Evolutionary conservation across 306 rosid species (phyloP).

Genomic region (Sicyos edulis): DNA sequence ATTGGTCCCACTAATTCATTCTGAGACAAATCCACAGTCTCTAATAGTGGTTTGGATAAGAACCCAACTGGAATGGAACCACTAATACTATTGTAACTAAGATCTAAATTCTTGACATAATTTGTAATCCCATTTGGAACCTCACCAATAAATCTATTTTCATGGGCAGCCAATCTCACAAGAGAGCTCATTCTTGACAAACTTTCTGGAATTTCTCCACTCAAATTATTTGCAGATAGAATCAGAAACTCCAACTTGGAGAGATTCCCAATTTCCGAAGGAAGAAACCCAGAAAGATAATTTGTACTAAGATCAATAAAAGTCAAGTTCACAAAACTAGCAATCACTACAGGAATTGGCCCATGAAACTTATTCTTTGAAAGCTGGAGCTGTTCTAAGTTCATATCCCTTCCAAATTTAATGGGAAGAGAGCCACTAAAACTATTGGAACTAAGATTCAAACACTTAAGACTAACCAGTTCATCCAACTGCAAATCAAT

Average conservation of each 20-base stretch:
- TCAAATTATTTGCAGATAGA: constrained; percentile 45
- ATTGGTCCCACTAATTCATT: constrained; percentile 40
- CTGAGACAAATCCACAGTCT: constrained; percentile 52
- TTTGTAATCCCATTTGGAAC: constrained; percentile 49
- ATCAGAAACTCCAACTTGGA: constrained; percentile 49
- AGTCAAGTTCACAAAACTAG: constrained; percentile 36
- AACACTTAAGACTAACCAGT: constrained; percentile 39
- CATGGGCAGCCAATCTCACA: constrained; percentile 57
- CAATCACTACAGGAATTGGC: constrained; percentile 38
- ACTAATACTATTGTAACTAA: constrained; percentile 40
- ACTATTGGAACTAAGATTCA: constrained; percentile 32
- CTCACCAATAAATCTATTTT: constrained; percentile 35
- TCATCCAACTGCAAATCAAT: constrained; percentile 37
- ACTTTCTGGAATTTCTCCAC: constrained; percentile 43
- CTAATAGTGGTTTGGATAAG: constrained; percentile 35
- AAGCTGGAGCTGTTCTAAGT: constrained; percentile 56
- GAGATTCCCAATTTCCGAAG: constrained; percentile 39
- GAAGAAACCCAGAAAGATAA: constrained; percentile 29
- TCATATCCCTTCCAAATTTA: constrained; percentile 39
- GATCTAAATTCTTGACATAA: constrained; percentile 46
- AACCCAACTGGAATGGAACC: constrained; percentile 48
- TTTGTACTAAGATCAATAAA: constrained; percentile 43
- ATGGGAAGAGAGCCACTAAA: constrained; percentile 44
- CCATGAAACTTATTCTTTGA: constrained; percentile 32
- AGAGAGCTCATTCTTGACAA: constrained; percentile 37